Conservation (phyloP, 2,329 filamentous ascomycete species). For the Microcyclospora pomicola region DNA sequence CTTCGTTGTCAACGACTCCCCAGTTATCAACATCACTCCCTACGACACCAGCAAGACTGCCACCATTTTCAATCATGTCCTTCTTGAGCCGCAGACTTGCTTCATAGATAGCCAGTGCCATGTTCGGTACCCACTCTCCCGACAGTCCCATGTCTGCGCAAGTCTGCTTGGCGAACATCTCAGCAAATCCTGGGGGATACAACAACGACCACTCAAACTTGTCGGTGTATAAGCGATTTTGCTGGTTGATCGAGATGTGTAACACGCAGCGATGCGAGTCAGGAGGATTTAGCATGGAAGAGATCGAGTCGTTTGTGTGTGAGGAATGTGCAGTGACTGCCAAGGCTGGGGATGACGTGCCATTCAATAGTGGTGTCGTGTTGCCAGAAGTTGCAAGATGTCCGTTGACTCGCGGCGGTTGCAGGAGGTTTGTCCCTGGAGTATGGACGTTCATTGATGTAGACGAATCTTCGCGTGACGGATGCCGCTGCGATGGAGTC, state of each 20-base stretch:
- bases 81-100: constrained; percentile 87
- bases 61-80: constrained; percentile 80
- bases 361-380: constrained; percentile 32
- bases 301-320: constrained; percentile 14
- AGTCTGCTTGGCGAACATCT: constrained; percentile 82
- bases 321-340: constrained; percentile 57
- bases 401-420: constrained; percentile 39
- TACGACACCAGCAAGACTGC: constrained; percentile 47
- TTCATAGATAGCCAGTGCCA: constrained; percentile 95
- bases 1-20: constrained; percentile 76
- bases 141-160: constrained; percentile 81
- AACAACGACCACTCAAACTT: constrained; percentile 96
- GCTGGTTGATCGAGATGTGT: constrained; percentile 77
- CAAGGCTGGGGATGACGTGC: constrained; percentile 37
- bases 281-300: constrained; percentile 65
- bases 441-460: constrained; percentile 24
- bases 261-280: constrained; percentile 92
- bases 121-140: constrained; percentile 86
- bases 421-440: constrained; percentile 13
- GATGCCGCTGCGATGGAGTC: constrained; percentile 23
- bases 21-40: constrained; percentile 54
- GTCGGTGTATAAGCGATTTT: constrained; percentile 85
- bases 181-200: constrained; percentile 80
- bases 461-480: constrained; percentile 39
- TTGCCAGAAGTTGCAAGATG: constrained; percentile 27